Conservation (phyloP, 495 filamentous ascomycete species). For the Penicillium bovifimosum region DNA sequence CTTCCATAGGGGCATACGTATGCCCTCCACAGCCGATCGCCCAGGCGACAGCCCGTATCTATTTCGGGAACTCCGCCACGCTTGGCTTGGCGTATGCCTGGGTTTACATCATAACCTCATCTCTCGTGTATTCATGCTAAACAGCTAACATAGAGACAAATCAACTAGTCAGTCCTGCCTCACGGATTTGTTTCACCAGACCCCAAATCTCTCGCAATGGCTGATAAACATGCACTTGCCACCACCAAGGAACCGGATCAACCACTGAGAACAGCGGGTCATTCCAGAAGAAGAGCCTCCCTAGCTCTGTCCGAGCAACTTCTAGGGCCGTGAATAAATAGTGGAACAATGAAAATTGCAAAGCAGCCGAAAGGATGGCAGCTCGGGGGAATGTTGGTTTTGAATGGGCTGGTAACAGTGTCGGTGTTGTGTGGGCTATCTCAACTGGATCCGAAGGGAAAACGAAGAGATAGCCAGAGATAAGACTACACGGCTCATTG, state of each 20-base stretch:
- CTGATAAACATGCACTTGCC: constrained; percentile 38
- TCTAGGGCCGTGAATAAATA: constrained; percentile 4
- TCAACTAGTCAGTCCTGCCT: constrained; percentile 7
- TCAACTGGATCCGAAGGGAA: constrained; percentile 21
- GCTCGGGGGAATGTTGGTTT: background rate
- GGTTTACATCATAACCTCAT: constrained; percentile 1
- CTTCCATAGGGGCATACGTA: background rate
- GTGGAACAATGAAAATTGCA: constrained; percentile 11
- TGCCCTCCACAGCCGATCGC: constrained; percentile 12
- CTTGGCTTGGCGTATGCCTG: constrained; percentile 3
- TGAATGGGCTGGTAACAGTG: constrained; percentile 10
- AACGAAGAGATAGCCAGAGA: constrained; percentile 33
- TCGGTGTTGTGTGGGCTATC: constrained; percentile 2
- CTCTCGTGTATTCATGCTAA: constrained; percentile 1
- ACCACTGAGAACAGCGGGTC: constrained; percentile 27
- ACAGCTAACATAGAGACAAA: background rate
- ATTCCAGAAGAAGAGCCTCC: constrained; percentile 30
- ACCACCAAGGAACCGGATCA: constrained; percentile 46
- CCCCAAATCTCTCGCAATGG: constrained; percentile 31
- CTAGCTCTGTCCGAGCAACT: constrained; percentile 6
- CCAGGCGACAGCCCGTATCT: constrained; percentile 30
- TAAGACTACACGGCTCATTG: constrained; percentile 15
- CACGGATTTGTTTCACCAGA: constrained; percentile 21
- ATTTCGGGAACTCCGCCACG: constrained; percentile 28
- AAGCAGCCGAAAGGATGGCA: background rate